phyloP scores from a whole-genome alignment of 495 filamentous ascomycete species.

The Aspergillus ostianus region DNA sequence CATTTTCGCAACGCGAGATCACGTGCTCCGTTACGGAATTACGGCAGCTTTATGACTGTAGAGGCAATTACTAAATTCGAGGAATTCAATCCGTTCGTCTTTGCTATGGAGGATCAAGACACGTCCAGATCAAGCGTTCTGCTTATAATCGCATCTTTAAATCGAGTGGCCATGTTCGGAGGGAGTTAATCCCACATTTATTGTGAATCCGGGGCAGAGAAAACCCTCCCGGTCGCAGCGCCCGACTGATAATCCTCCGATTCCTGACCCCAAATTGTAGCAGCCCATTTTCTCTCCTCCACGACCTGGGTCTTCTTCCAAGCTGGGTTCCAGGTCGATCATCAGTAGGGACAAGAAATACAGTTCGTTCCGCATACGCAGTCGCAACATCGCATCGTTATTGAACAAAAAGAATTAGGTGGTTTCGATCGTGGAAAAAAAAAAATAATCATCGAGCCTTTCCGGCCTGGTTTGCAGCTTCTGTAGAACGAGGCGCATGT shows the following conservation, averaged over 20 bases:
- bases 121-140: background rate
- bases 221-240: background rate
- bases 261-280: no score
- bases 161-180: background rate
- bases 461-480: constrained; percentile 52
- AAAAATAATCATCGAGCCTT: constrained; percentile 49
- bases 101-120: background rate
- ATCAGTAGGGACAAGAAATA: background rate
- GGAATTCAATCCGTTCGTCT: background rate
- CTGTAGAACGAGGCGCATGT: constrained; percentile 26
- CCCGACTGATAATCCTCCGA: background rate
- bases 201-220: background rate
- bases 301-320: constrained; percentile 10
- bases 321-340: constrained; percentile 10
- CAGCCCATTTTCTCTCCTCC: background rate
- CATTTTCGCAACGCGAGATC: constrained; percentile 37
- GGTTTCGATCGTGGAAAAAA: background rate
- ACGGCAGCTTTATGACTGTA: constrained; percentile 13
- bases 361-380: constrained; percentile 5
- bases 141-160: background rate
- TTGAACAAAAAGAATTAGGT: constrained; percentile 20
- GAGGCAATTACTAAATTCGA: background rate
- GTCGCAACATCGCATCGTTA: constrained; percentile 27
- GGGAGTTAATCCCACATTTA: background rate
- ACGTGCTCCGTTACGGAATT: constrained; percentile 26